Evolutionary conservation across 768 basidiomycete genomes (phyloP), one percentile per base, ranked within the genome.

Genomic region (Tylopilus vinaceipallidus): DNA sequence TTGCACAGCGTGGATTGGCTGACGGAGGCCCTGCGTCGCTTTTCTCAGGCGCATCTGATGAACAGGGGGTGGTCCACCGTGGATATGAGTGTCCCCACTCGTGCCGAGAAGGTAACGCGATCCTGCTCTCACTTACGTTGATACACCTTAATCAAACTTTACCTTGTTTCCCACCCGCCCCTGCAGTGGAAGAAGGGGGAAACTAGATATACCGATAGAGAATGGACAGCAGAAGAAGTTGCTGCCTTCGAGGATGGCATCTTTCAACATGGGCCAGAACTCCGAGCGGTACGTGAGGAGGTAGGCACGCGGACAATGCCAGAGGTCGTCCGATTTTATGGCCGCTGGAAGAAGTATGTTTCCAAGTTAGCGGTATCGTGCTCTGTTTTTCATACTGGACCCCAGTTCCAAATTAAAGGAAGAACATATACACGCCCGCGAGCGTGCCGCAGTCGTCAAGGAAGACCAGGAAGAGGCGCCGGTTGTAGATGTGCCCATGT

Each of bases 271-370:
- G 87, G 88, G 26, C 85, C 89, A 12, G 91, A 93, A 62, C 82
- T 93, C 45, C 83, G 88, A 34, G 79, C 81, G 5, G 86, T 91
- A 22, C 74, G 83, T 42, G 86, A 89, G 24, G 88, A 91, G 61
- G 76, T 93, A 36, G 76, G 75, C 20, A 80, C 83, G 3, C 75
- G 90, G 48, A 73, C 83, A 1, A 78, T 91, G 61, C 74, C 79
- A 24, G 91, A 93, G 60, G 81, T 91, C 6, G 90, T 93, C 24
- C 80, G 89, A 16, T 91, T 84, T 68, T 93, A 89, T 58, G 86
- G 83, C 4, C 84, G 81, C 52, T 93, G 91, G 91, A 93, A 93
- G 73, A 88, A 80, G 91, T 90, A 59, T 33, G 69, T 55, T 17
- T 48, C 13, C 6, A 17, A 38, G 53, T 22, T 38, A 48, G 23